Percentiles rank a stretch among this genome's conserved stretches.
Evolutionary conservation across 202 grass and related monocot species (phyloP).

Genomic region (Schoenoplectus triqueter): DNA sequence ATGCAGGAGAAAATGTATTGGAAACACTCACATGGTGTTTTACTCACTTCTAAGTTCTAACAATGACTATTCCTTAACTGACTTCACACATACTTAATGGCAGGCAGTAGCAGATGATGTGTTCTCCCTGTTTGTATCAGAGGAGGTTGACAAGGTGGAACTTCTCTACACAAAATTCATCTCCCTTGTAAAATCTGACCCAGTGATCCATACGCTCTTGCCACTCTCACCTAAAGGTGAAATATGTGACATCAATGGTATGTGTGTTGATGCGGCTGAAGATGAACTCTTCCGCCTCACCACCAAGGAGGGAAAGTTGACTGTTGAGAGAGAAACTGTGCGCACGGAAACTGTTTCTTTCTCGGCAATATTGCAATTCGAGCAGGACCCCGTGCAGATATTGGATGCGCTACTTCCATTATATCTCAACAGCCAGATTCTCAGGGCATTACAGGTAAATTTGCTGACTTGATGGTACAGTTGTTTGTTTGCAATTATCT

Average conservation of each 20-base stretch:
- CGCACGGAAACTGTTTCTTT: constrained; percentile 60
- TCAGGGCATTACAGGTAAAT: constrained; percentile 60
- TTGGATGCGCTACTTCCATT: constrained; percentile 90
- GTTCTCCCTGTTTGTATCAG: constrained; percentile 92
- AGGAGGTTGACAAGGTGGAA: constrained; percentile 96
- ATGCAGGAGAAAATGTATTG: background rate
- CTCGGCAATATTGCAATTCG: constrained; percentile 90
- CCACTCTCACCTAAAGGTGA: constrained; percentile 93
- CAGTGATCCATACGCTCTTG: constrained; percentile 92
- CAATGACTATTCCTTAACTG: background rate
- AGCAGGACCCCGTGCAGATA: constrained; percentile 98
- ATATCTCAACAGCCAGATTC: constrained; percentile 97
- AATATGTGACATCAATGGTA: constrained; percentile 88
- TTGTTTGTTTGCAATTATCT: background rate
- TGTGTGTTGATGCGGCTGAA: constrained; percentile 81
- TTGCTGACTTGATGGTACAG: background rate
- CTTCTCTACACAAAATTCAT: constrained; percentile 96
- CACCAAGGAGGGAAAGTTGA: constrained; percentile 92
- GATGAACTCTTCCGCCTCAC: constrained; percentile 96
- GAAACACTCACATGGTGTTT: background rate
- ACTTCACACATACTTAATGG: constrained; percentile 24
- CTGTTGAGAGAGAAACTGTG: constrained; percentile 81
- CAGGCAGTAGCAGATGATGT: constrained; percentile 86
- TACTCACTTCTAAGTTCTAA: background rate
- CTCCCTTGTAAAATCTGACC: constrained; percentile 81